Evolutionary conservation across 108 stramenopile species (phyloP), one percentile per base, ranked within the genome.

Genomic region (Parmales sp.): DNA sequence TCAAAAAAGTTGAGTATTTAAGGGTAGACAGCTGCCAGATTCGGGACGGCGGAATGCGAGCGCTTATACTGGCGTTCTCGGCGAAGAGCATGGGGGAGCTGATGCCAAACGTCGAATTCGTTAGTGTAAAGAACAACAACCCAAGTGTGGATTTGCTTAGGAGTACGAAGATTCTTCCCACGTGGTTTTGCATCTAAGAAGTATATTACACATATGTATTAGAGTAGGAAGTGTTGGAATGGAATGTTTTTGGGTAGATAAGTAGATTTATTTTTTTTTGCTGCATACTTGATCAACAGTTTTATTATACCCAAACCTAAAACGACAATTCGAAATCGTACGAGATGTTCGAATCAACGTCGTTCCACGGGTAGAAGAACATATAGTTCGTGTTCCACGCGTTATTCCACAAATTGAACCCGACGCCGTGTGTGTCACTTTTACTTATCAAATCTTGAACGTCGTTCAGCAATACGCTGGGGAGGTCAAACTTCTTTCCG

Each of bases 11-110:
- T 16, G 54, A 60, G 20, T 34, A 28, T 5, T 13, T 60, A 16
- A 11, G 54, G 31, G 29, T 60, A 1, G 54, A 60, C 28, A 19
- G n/a, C 54, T 60, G 54, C 54, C 54, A 60, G 54, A 60, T 60
- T 4, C 29, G 54, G 26, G 54, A 60, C 20, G 3, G 13, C 8
- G 54, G 54, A 13, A 60, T 60, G 54, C 29, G 20, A 16, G 54
- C 54, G 26, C 29, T 60, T 1, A 34, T 60, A 7, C 6, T 9
- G n/a, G 54, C 54, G 20, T 3, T 60, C 54, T 34, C 29, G 31
- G 54, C 54, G 11, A 11, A 60, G 26, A 60, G 54, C 54, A 60
- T 60, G 31, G 20, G 20, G 54, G 29, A 34, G 31, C 31, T 60
- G 54, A 60, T 60, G 54, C 54, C 54, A 6, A 11, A 31, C 13